Evolutionary conservation across 805 yeast species (phyloP).

Genomic region (Cyberlindnera sargentensis): DNA sequence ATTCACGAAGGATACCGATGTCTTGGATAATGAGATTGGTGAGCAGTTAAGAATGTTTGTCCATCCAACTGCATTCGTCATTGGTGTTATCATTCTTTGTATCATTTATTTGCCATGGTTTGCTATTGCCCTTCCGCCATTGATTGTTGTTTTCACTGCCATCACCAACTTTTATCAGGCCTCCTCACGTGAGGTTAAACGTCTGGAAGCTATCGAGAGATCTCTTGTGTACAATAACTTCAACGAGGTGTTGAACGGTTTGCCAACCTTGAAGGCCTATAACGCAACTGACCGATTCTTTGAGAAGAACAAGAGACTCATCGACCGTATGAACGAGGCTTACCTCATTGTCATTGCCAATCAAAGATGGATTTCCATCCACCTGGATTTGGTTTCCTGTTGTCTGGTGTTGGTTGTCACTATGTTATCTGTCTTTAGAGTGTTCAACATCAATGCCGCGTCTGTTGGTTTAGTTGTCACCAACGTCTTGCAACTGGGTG

Average conservation of each 20-base stretch:
- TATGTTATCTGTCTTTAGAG: slow-evolving; percentile 53
- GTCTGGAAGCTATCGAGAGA: slow-evolving; percentile 66
- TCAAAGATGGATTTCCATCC: slow-evolving; percentile 67
- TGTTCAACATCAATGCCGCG: slow-evolving; percentile 52
- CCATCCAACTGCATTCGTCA: slow-evolving; percentile 42
- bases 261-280: slow-evolving; percentile 59
- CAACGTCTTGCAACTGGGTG: slow-evolving; percentile 48
- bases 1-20: slow-evolving; percentile 81
- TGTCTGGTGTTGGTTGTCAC: slow-evolving; percentile 47
- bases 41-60: slow-evolving; percentile 60
- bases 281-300: slow-evolving; percentile 39
- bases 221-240: slow-evolving; percentile 67
- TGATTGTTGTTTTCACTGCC: slow-evolving; percentile 31
- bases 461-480: slow-evolving; percentile 65
- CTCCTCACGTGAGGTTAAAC: slow-evolving; percentile 68
- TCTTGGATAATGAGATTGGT: slow-evolving; percentile 68
- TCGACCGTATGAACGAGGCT: slow-evolving; percentile 63
- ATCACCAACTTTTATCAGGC: slow-evolving; percentile 55
- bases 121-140: slow-evolving; percentile 57
- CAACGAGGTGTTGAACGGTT: slow-evolving; percentile 65
- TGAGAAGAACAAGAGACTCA: slow-evolving; percentile 34
- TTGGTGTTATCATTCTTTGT: slow-evolving; percentile 59
- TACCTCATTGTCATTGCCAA: slow-evolving; percentile 53
- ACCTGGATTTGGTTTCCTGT: slow-evolving; percentile 50
- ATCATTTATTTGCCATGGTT: slow-evolving; percentile 73